Conservation (phyloP, 2,329 filamentous ascomycete species). For the Podosphaera xanthii region DNA sequence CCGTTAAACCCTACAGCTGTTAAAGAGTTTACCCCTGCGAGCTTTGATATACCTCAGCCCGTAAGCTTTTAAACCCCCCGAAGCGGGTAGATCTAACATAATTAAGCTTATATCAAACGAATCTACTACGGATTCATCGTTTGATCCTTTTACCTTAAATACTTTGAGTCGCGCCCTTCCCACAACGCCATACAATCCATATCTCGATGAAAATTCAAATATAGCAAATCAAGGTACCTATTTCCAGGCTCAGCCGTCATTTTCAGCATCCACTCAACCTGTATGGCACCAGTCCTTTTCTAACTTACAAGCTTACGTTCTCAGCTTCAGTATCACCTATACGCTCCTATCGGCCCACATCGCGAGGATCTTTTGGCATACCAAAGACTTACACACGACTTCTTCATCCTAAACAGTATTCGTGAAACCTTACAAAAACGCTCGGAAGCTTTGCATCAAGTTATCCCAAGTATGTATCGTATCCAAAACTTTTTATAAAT, state of each 20-base stretch:
- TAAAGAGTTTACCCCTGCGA: constrained; percentile 34
- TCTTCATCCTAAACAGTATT: constrained; percentile 72
- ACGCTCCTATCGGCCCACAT: constrained; percentile 68
- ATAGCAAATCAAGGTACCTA: constrained; percentile 32
- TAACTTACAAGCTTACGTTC: constrained; percentile 5
- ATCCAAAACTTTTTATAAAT: constrained; percentile 4
- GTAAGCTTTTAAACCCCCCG: constrained; percentile 17
- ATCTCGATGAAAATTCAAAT: constrained; percentile 45
- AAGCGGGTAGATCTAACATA: constrained; percentile 6
- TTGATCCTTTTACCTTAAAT: constrained; percentile 42
- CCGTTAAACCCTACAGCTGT: constrained; percentile 33
- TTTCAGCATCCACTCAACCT: constrained; percentile 31
- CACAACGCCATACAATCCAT: constrained; percentile 44
- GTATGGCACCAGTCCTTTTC: constrained; percentile 19
- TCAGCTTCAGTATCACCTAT: constrained; percentile 78
- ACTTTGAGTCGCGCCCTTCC: constrained; percentile 28
- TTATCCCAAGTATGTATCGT: constrained; percentile 43
- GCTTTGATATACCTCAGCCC: constrained; percentile 27
- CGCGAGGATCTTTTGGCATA: constrained; percentile 63
- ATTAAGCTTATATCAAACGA: constrained; percentile 24
- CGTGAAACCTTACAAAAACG: constrained; percentile 80
- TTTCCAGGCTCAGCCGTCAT: constrained; percentile 35
- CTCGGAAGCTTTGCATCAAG: constrained; percentile 62
- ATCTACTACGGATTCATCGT: constrained; percentile 26
- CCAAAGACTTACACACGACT: constrained; percentile 69